Conservation (phyloP, 306 rosid genomes). For the Clitoria ternatea region DNA sequence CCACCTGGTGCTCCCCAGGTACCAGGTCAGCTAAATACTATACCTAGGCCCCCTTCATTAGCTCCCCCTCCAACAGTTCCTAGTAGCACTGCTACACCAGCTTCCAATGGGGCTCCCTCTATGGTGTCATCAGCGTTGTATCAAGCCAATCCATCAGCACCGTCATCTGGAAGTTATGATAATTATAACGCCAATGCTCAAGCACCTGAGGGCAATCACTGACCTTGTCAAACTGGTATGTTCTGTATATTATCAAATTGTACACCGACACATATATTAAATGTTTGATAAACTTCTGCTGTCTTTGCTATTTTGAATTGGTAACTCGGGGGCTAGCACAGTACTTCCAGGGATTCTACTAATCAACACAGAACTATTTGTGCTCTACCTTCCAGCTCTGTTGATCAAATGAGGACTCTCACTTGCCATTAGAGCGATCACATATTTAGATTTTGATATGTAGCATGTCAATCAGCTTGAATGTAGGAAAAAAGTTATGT, state of each 20-base stretch:
- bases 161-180: constrained; percentile 42
- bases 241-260: neutral
- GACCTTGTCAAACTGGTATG: constrained; percentile 22
- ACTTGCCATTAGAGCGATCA: neutral
- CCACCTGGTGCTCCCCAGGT: constrained; percentile 46
- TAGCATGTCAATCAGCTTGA: constrained; percentile 14
- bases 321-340: neutral
- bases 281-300: neutral
- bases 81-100: constrained; percentile 33
- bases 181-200: constrained; percentile 37
- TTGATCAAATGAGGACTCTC: neutral
- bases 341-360: neutral
- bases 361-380: neutral
- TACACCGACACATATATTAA: neutral
- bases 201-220: constrained; percentile 41
- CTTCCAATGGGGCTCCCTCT: constrained; percentile 45
- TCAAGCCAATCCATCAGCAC: constrained; percentile 33
- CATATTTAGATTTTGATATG: constrained; percentile 15
- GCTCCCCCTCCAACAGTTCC: constrained; percentile 41
- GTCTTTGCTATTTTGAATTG: neutral
- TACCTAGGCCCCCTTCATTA: constrained; percentile 42
- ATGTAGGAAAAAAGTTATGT: neutral
- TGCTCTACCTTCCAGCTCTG: neutral
- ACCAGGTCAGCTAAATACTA: constrained; percentile 33
- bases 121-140: constrained; percentile 36